Evolutionary conservation across 768 basidiomycete genomes (phyloP).

Genomic region (Pleurotus pulmonarius): DNA sequence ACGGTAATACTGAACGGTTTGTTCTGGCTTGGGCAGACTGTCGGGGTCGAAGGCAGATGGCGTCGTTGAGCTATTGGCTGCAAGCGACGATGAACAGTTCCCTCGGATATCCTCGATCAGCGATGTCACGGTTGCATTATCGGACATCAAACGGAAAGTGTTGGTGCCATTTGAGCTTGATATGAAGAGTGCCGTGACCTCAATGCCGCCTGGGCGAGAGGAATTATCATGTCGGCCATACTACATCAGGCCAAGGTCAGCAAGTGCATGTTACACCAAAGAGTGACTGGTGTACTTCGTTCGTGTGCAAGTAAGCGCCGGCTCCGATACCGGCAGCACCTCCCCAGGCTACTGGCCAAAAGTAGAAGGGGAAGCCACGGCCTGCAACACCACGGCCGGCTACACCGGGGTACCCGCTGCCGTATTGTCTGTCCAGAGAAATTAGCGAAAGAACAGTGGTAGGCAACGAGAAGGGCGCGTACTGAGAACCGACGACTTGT

Average conservation of each 20-base stretch:
- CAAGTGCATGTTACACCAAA: too few species aligned
- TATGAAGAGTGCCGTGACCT: constrained; percentile 41
- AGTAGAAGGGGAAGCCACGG: constrained; percentile 47
- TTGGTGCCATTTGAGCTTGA: constrained; percentile 29
- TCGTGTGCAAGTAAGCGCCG: constrained; percentile 18
- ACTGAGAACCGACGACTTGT: constrained; percentile 38
- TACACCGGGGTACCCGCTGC: constrained; percentile 51
- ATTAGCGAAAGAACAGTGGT: not conserved
- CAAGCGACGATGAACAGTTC: constrained; percentile 39
- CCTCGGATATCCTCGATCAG: constrained; percentile 37
- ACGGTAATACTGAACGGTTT: constrained; percentile 67
- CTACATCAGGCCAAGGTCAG: constrained; percentile 18
- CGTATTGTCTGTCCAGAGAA: constrained; percentile 35
- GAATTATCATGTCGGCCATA: constrained; percentile 41
- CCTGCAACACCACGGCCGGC: constrained; percentile 34
- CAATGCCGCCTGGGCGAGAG: constrained; percentile 46
- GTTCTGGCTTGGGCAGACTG: constrained; percentile 39
- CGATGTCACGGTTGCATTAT: constrained; percentile 41
- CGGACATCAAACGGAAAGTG: constrained; percentile 45
- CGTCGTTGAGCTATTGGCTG: constrained; percentile 25
- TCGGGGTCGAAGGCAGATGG: constrained; percentile 15
- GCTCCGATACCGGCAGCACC: constrained; percentile 18
- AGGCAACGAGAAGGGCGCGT: constrained; percentile 10
- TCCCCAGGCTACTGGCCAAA: constrained; percentile 55
- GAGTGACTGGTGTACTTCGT: constrained; percentile 31